A percentile compares a stretch with the other conserved stretches of the same genome.
Evolutionary conservation across 345 rosid genomes (phyloP).

Genomic region (Gossypium anomalum): DNA sequence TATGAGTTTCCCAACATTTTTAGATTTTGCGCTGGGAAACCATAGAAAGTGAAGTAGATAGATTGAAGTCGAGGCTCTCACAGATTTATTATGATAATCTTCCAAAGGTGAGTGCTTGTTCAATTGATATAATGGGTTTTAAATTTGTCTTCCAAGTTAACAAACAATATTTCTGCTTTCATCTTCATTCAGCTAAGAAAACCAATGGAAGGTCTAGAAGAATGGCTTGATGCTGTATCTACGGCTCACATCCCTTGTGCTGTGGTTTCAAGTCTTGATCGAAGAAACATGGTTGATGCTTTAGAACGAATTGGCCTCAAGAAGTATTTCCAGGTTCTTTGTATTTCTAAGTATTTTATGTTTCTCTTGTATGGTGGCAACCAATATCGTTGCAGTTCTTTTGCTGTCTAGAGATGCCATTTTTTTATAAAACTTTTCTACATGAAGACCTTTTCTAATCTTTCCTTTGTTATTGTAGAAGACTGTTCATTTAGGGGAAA

Average conservation of each 20-base stretch:
- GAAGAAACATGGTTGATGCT: slow-evolving; percentile 32
- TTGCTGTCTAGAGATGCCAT: neutral
- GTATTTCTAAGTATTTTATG: neutral
- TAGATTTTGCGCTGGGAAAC: slow-evolving; percentile 74
- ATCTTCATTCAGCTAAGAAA: slow-evolving; percentile 48
- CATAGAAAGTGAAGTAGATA: slow-evolving; percentile 46
- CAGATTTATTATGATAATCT: slow-evolving; percentile 67
- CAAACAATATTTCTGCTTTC: slow-evolving; percentile 1
- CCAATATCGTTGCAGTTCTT: neutral
- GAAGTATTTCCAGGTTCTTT: slow-evolving; percentile 78
- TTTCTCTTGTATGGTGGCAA: neutral
- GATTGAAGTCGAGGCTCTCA: slow-evolving; percentile 51
- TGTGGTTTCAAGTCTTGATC: slow-evolving; percentile 84
- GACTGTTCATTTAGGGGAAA: neutral
- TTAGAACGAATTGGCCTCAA: slow-evolving; percentile 70
- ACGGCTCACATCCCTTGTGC: slow-evolving; percentile 90
- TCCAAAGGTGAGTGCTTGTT: slow-evolving; percentile 46
- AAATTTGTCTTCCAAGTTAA: slow-evolving; percentile 12
- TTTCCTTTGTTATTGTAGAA: neutral
- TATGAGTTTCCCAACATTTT: slow-evolving; percentile 23
- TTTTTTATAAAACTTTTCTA: neutral
- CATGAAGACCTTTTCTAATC: neutral
- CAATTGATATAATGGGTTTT: neutral
- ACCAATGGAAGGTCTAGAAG: slow-evolving; percentile 71
- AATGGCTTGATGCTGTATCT: slow-evolving; percentile 85